Percentiles rank a stretch among this genome's conserved stretches.
These are phyloP conservation scores for Salinomyces thailandicus DNA, from an alignment of 2,329 filamentous ascomycete species.

Conservation along the genomic window DNA sequence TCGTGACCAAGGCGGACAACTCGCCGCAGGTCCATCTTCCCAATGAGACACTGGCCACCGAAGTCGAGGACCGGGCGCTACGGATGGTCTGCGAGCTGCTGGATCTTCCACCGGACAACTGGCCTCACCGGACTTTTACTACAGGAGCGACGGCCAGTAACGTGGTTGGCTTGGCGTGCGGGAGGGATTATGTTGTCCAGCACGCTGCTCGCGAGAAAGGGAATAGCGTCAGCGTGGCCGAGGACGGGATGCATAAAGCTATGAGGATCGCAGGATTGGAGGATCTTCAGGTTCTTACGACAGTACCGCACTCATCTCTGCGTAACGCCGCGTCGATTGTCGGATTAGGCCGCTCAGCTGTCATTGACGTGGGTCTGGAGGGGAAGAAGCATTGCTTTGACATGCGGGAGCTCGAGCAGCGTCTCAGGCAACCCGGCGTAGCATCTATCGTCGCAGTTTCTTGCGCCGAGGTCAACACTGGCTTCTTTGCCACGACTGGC, in stretches of 20 bases:
- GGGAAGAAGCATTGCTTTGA: conserved; percentile 60
- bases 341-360: conserved; percentile 60
- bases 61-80: conserved; percentile 64
- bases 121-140: conserved; percentile 70
- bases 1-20: conserved; percentile 74
- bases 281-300: conserved; percentile 67
- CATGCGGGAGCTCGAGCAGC: conserved; percentile 51
- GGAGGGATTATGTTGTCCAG: conserved; percentile 54
- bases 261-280: conserved; percentile 53
- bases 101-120: conserved; percentile 43
- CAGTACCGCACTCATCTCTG: conserved; percentile 73
- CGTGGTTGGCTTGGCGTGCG: conserved; percentile 55
- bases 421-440: conserved; percentile 39
- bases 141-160: conserved; percentile 62
- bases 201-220: conserved; percentile 29
- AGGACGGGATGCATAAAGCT: conserved; percentile 58
- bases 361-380: conserved; percentile 49
- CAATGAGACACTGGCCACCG: conserved; percentile 61
- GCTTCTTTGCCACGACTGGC: conserved; percentile 58
- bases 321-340: conserved; percentile 73
- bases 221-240: conserved; percentile 45
- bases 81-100: conserved; percentile 59
- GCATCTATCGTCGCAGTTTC: conserved; percentile 74
- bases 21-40: conserved; percentile 77
- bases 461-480: conserved; percentile 84